Evolutionary conservation across 1,284 basidiomycete genomes (phyloP).

Genomic region (Termitomyces sp.): DNA sequence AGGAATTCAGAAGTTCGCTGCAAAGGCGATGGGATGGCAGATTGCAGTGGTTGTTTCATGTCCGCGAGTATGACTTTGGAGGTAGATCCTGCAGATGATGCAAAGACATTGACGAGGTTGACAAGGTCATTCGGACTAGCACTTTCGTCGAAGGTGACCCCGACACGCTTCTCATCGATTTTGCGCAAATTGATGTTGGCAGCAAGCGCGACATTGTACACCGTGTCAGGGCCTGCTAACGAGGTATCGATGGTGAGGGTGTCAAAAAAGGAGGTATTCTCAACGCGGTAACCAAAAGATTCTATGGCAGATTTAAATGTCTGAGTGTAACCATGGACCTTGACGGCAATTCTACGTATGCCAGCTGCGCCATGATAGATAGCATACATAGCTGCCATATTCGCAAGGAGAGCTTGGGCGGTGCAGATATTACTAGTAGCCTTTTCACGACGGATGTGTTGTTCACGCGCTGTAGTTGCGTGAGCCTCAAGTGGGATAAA

Average conservation of each 20-base stretch:
- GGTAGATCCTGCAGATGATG: constrained; percentile 43
- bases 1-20: constrained; percentile 75
- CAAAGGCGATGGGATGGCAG: constrained; percentile 53
- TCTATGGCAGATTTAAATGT: constrained; percentile 72
- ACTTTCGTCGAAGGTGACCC: constrained; percentile 92
- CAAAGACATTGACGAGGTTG: constrained; percentile 80
- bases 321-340: constrained; percentile 87
- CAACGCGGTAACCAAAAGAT: constrained; percentile 64
- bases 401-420: constrained; percentile 89
- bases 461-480: constrained; percentile 71
- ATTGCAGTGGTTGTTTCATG: constrained; percentile 33
- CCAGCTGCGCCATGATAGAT: constrained; percentile 95
- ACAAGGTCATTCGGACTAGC: constrained; percentile 74
- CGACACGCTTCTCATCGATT: constrained; percentile 75
- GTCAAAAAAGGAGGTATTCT: constrained; percentile 82
- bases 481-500: constrained; percentile 6
- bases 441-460: constrained; percentile 95
- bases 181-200: constrained; percentile 82
- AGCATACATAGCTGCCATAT: constrained; percentile 97
- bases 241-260: constrained; percentile 86
- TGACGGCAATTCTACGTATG: constrained; percentile 80
- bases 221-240: constrained; percentile 50
- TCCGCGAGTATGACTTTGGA: constrained; percentile 35
- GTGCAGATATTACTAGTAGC: constrained; percentile 95
- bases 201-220: constrained; percentile 68